Percentiles rank a stretch among this genome's conserved stretches.
Evolutionary conservation across 164 flowering plant genomes (phyloP).

Genomic region (Hamamelis virginiana): DNA sequence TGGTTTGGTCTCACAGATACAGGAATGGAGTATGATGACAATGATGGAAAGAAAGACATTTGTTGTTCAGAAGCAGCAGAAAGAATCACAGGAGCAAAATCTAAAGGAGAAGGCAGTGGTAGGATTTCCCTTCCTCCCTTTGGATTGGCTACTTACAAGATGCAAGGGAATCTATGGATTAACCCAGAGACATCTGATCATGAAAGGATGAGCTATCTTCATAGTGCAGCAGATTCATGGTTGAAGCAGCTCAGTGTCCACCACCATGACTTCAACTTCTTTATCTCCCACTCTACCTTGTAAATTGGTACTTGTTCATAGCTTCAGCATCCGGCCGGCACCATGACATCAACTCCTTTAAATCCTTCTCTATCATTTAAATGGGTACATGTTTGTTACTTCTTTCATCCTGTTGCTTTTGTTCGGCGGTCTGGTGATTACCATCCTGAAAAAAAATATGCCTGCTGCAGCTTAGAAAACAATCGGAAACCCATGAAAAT

Average conservation of each 20-base stretch:
- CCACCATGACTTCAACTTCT: constrained; percentile 57
- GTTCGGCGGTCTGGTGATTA: too few relatives aligned
- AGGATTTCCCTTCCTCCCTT: constrained; percentile 44
- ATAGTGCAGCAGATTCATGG: constrained; percentile 61
- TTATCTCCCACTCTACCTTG: constrained; percentile 15
- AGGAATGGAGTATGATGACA: background rate
- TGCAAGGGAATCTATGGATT: constrained; percentile 54
- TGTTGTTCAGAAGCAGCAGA: background rate
- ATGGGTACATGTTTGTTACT: too few relatives aligned
- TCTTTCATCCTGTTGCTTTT: too few relatives aligned
- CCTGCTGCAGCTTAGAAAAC: too few relatives aligned
- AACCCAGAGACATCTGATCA: constrained; percentile 26
- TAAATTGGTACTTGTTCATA: background rate
- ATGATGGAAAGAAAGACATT: background rate
- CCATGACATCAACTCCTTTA: too few relatives aligned
- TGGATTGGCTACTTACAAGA: constrained; percentile 49
- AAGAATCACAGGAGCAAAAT: background rate
- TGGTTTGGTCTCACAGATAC: constrained; percentile 17
- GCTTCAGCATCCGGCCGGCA: too few relatives aligned
- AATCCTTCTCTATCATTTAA: too few relatives aligned
- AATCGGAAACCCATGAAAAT: too few relatives aligned
- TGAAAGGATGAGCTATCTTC: constrained; percentile 26
- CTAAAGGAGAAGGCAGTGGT: constrained; percentile 3
- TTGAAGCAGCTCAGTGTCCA: constrained; percentile 50
- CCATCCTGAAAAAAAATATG: too few relatives aligned